phyloP scores from a whole-genome alignment of 495 filamentous ascomycete genomes.

The Aspergillus sclerotiicarbonarius region DNA sequence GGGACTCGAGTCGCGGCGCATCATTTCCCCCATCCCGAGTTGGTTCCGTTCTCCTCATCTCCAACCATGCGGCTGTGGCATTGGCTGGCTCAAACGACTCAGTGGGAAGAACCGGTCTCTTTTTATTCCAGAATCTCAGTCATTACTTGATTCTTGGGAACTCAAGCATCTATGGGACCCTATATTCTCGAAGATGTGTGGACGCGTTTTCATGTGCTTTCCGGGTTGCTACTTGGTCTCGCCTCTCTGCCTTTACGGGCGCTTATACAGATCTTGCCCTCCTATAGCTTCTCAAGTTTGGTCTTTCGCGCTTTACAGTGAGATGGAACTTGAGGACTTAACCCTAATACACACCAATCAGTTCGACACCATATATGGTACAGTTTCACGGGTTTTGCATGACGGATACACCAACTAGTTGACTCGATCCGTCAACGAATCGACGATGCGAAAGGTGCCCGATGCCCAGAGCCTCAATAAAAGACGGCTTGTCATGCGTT shows the following conservation, averaged over 20 bases:
- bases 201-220: conserved; percentile 15
- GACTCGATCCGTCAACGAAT: conserved; percentile 26
- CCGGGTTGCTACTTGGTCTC: conserved; percentile 18
- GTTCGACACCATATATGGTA: conserved; percentile 27
- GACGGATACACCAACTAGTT: conserved; percentile 36
- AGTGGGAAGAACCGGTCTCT: conserved; percentile 2
- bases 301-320: conserved; percentile 20
- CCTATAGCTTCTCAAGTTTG: conserved; percentile 27
- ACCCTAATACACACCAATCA: conserved; percentile 39
- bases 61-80: conserved; percentile 21
- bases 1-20: neutral
- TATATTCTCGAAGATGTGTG: conserved; percentile 21
- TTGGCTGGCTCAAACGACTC: conserved; percentile 25
- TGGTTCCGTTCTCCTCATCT: conserved; percentile 22
- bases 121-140: conserved; percentile 12
- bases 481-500: conserved; percentile 49
- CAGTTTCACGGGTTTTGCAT: conserved; percentile 42
- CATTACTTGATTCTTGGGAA: conserved; percentile 10
- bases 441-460: conserved; percentile 34
- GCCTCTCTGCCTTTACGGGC: conserved; percentile 30
- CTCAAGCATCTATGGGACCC: conserved; percentile 22
- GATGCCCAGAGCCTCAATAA: conserved; percentile 39
- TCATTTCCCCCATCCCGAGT: conserved; percentile 10
- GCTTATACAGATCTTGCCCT: conserved; percentile 34
- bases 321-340: conserved; percentile 34